Conservation (phyloP, 176 grass and related monocot species). For the Zea luxurians region DNA sequence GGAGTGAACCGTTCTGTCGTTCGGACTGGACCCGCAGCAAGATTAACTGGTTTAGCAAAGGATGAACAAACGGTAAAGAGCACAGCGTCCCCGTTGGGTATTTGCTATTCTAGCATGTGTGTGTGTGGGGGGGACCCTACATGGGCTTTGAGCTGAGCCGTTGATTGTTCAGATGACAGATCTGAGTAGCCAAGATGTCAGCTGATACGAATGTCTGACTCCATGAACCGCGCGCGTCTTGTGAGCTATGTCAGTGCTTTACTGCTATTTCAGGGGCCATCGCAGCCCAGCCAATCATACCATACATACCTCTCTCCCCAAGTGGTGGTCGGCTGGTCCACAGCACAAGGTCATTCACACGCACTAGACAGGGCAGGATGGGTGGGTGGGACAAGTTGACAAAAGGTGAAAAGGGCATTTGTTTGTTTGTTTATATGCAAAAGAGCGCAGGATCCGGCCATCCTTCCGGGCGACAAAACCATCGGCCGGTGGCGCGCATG, state of each 20-base stretch:
- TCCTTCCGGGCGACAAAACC: conserved; percentile 6
- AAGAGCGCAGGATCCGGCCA: conserved; percentile 9
- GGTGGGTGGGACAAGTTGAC: not conserved
- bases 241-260: too few species aligned
- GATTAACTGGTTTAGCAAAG: not conserved
- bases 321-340: not conserved
- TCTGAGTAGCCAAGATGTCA: not conserved
- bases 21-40: not conserved
- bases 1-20: not conserved
- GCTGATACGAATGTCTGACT: too few species aligned
- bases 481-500: not conserved
- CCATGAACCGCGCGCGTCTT: too few species aligned
- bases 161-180: too few species aligned
- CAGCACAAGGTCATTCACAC: not conserved
- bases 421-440: not conserved
- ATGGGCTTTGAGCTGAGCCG: too few species aligned
- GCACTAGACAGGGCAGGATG: not conserved
- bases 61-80: too few species aligned
- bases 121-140: too few species aligned
- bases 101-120: too few species aligned
- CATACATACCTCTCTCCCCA: too few species aligned
- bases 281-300: too few species aligned
- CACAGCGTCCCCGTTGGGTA: too few species aligned
- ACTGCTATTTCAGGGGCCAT: too few species aligned
- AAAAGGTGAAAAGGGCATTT: not conserved